Evolutionary conservation across 2,329 filamentous ascomycete genomes (phyloP), one percentile per base, ranked within the genome.

Genomic region (Trichoderma sp.): DNA sequence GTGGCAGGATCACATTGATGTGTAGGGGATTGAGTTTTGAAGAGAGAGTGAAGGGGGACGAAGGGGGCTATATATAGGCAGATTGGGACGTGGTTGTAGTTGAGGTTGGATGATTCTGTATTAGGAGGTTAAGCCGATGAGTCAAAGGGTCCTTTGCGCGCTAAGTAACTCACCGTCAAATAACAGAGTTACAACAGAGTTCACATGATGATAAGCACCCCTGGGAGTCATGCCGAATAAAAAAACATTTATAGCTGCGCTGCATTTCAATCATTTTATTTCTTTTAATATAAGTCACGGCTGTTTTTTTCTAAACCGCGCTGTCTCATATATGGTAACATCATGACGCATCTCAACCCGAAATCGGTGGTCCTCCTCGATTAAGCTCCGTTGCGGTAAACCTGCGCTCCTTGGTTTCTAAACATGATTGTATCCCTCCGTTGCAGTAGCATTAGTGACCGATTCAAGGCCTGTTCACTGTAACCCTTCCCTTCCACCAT

Each of bases 401-500:
- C 90, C 81, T 93, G 90, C 50, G 88, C 87, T 6, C 92, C 92
- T 76, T 93, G 92, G 76, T 93, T 91, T 72, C 93, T 85, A 80
- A 95, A 92, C 81, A 93, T 91, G 77, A 96, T 91, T 2, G 93
- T 97, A 76, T 98, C 95, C 75, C 94, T 88, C 77, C 95, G 87
- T 80, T 97, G 93, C 82, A 99, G 82, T 17, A 98, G 88, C 84
- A 95, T 90, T 76, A 99, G 81, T 0, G 95, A 93, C 76, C 95
- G 86, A 75, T 95, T 95, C 34, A 99, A 86, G 17, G 91, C 91
- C 79, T 94, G 91, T 82, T 98, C 96, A 74, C 89, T 94, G 82
- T 95, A 98, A 0, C 94, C 94, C 81, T 95, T 94, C 15, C 92
- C 91, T 77, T 97, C 94, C 6, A 97, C 94, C 86, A 99, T 95